Percentiles rank a stretch among this genome's conserved stretches.
These are phyloP conservation scores for Irpex sp. DNA, from an alignment of 1,284 basidiomycete species.

Conservation along the genomic window DNA sequence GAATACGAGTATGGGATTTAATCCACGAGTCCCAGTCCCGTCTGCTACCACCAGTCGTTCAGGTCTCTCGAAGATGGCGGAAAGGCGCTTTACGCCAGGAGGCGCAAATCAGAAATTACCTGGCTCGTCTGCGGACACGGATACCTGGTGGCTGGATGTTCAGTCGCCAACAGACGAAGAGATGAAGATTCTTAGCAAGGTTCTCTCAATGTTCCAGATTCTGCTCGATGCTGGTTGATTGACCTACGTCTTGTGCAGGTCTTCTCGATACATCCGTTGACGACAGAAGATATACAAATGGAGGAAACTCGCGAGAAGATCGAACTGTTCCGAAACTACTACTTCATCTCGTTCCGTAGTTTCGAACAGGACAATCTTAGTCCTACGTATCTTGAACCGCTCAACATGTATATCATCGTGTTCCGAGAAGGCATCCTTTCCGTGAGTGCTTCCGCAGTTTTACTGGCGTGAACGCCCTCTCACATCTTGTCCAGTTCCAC, in stretches of 20 bases:
- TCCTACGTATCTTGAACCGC: conserved; percentile 94
- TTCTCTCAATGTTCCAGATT: conserved; percentile 25
- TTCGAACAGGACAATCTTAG: conserved; percentile 99
- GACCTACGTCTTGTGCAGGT: conserved; percentile 49
- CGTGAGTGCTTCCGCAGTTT: conserved; percentile 40
- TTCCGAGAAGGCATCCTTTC: conserved; percentile 98
- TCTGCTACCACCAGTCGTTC: neutral
- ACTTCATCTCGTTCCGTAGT: conserved; percentile 98
- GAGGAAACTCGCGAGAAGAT: conserved; percentile 99
- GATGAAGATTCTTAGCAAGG: conserved; percentile 96
- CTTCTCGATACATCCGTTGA: conserved; percentile 96
- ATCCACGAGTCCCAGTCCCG: neutral
- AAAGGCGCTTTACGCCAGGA: conserved; percentile 9
- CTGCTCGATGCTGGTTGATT: too few species aligned
- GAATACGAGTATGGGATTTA: conserved; percentile 11
- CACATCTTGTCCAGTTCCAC: conserved; percentile 70
- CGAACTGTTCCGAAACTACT: conserved; percentile 98
- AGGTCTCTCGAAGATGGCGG: conserved; percentile 21
- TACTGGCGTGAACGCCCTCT: neutral
- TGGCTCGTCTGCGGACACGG: conserved; percentile 10
- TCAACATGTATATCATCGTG: conserved; percentile 99
- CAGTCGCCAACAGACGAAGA: conserved; percentile 95
- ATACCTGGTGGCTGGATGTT: conserved; percentile 98
- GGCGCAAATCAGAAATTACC: conserved; percentile 11
- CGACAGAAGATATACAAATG: conserved; percentile 99